Evolutionary conservation across 805 yeast genomes (phyloP), one percentile per base, ranked within the genome.

Genomic region (Lachancea fermentati): DNA sequence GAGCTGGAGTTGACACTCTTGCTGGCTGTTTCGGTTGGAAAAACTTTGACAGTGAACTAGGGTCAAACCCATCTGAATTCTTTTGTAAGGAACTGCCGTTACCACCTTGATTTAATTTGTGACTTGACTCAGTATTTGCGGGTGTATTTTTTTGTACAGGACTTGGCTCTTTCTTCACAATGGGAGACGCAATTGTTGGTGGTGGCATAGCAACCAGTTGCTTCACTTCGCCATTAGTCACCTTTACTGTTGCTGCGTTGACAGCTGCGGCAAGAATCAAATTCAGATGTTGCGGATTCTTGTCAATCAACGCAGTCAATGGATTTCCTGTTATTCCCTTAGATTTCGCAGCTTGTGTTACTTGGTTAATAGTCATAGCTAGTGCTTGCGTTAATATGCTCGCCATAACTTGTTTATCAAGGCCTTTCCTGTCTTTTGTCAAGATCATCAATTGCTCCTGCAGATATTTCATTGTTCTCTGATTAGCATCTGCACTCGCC

Each of bases 281-380:
- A 38, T 87, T 84, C 37, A 85, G 75, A 58, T 84, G 89, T 45
- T 78, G 81, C 2, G 94, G 94, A 39, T 85, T 85, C 48, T 79
- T 80, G 42, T 85, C 91, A 52, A 84, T 85, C 54, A 82, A 70
- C 24, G 85, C 82, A 11, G 84, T 78, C 46, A 85, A 66, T 4
- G 93, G 89, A 52, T 84, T 83, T 15, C 87, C 85, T 1, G 79
- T 78, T 44, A 85, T 80, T 13, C 93, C 89, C 28, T 83, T 85
- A 51, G 79, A 80, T 52, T 88, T 85, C 0, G 95, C 95, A 5
- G 89, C 89, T 50, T 81, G 89, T 43, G 84, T 82, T 7, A 85
- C 91, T 58, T 85, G 93, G 8, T 94, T 91, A 47, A 89, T 87
- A 0, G 96, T 91, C 68, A 89, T 84, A 2, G 96, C 96, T 50